Percentiles rank a stretch among this genome's conserved stretches.
Conservation (phyloP, 2,329 filamentous ascomycete species). For the Aspergillus hiratsukae region DNA sequence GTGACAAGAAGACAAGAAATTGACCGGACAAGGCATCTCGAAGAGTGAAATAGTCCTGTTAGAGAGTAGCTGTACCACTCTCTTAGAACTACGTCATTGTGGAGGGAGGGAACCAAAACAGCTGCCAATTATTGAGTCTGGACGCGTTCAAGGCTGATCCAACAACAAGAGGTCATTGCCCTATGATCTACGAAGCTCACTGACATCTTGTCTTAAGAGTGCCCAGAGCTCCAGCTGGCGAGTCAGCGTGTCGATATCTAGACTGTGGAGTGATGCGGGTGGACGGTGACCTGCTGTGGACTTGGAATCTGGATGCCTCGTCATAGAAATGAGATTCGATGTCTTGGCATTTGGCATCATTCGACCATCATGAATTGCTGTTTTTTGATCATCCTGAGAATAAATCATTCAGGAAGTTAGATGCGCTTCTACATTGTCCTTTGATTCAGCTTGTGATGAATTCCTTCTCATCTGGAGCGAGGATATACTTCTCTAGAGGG, state of each 20-base stretch:
- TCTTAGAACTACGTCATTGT: slow-evolving; percentile 34
- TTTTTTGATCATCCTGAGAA: too few species aligned
- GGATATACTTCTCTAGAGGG: too few species aligned
- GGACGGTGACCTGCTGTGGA: background rate
- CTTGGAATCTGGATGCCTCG: background rate
- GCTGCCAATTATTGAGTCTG: slow-evolving; percentile 4
- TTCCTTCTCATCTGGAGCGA: too few species aligned
- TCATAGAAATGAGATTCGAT: background rate
- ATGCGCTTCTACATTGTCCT: too few species aligned
- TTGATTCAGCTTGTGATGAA: too few species aligned
- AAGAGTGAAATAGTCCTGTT: slow-evolving; percentile 4
- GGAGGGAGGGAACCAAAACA: slow-evolving; percentile 5
- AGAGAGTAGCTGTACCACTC: slow-evolving; percentile 1
- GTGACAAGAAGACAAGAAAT: background rate
- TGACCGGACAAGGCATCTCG: background rate
- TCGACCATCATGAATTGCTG: too few species aligned
- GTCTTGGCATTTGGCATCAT: background rate
- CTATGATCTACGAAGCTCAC: background rate
- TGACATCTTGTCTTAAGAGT: background rate
- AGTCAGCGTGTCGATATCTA: background rate
- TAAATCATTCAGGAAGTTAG: too few species aligned
- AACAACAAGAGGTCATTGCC: background rate
- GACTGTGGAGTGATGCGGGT: background rate
- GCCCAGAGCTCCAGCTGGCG: background rate
- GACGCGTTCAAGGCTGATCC: background rate